Evolutionary conservation across 2,329 filamentous ascomycete genomes (phyloP).

Genomic region (Eutypa lata): DNA sequence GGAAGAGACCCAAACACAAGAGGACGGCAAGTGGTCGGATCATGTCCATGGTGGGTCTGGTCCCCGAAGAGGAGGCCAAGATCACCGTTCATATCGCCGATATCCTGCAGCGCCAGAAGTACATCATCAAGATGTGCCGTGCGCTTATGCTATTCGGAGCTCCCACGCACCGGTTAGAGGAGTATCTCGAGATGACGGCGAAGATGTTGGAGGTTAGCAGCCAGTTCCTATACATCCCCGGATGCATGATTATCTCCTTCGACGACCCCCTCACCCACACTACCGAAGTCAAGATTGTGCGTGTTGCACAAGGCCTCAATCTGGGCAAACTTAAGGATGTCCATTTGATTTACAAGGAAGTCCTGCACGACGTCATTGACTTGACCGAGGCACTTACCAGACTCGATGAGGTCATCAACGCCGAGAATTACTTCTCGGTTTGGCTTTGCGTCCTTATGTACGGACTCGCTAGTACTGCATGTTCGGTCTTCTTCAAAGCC

Average conservation of each 20-base stretch:
- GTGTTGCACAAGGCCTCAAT: conserved; percentile 55
- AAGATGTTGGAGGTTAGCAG: conserved; percentile 85
- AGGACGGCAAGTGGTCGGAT: conserved; percentile 28
- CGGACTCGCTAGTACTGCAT: conserved; percentile 67
- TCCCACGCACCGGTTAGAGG: conserved; percentile 85
- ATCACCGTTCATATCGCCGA: conserved; percentile 50
- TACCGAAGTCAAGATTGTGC: conserved; percentile 64
- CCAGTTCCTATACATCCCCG: conserved; percentile 86
- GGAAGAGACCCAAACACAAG: conserved; percentile 28
- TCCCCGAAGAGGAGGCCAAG: conserved; percentile 36
- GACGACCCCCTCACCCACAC: conserved; percentile 67
- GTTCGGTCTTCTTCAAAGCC: conserved; percentile 72
- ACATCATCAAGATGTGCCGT: conserved; percentile 67
- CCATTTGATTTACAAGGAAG: conserved; percentile 62
- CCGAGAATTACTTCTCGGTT: conserved; percentile 51
- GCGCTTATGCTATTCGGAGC: conserved; percentile 89
- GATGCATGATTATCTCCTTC: conserved; percentile 93
- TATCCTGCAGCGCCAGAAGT: conserved; percentile 71
- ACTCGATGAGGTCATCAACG: conserved; percentile 53
- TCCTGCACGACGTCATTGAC: conserved; percentile 57
- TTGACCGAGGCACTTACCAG: conserved; percentile 55
- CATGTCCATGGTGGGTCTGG: conserved; percentile 28
- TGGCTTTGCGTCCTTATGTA: conserved; percentile 61
- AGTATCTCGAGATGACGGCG: conserved; percentile 88
- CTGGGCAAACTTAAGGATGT: conserved; percentile 60